Evolutionary conservation across 257 asterid genomes (phyloP).

Genomic region (Solanum peruvianum): DNA sequence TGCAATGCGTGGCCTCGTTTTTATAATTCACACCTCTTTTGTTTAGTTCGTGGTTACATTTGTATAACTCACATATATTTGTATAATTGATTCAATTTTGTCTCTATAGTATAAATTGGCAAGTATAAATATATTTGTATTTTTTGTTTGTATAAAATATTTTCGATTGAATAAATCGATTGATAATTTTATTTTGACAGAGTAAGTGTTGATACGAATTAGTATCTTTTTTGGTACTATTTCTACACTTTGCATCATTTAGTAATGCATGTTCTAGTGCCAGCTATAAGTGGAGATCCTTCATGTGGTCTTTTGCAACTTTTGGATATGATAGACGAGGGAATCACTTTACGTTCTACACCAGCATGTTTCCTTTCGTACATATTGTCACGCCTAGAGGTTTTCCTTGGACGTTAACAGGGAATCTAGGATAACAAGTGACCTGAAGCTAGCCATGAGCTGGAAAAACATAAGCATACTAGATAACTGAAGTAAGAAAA

Average conservation of each 20-base stretch:
- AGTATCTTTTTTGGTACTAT: neutral
- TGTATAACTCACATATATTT: neutral
- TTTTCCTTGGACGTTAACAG: neutral
- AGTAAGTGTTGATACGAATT: too few relatives aligned
- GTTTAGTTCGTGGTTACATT: too few relatives aligned
- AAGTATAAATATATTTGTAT: neutral
- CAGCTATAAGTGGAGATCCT: neutral
- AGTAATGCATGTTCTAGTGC: neutral
- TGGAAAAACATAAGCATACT: neutral
- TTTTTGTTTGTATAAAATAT: too few relatives aligned
- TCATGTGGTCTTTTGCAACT: neutral
- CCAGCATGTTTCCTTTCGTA: neutral
- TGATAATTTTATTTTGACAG: neutral
- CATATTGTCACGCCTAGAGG: neutral
- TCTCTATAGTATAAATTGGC: neutral
- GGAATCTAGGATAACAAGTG: too few relatives aligned
- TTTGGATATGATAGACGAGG: neutral
- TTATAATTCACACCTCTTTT: neutral
- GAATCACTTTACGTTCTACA: neutral
- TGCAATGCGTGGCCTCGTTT: neutral
- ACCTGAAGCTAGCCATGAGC: neutral
- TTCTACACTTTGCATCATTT: neutral
- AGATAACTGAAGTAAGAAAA: neutral
- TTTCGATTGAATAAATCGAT: too few relatives aligned
- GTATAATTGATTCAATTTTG: too few relatives aligned